Conservation (phyloP, 257 asterid genomes). For the Penstemon davidsonii region DNA sequence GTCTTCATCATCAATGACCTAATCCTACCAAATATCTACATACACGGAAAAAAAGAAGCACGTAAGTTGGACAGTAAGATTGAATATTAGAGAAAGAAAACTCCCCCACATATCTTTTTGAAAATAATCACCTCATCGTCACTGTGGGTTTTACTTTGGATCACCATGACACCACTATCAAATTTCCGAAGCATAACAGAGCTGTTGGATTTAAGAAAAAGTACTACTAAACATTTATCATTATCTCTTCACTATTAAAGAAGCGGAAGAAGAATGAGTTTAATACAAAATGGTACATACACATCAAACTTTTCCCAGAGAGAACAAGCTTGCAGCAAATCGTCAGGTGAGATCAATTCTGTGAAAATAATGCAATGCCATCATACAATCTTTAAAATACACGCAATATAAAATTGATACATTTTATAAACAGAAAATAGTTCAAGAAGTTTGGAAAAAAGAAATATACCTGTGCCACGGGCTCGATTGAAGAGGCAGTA, state of each 20-base stretch:
- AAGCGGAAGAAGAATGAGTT: slow-evolving; percentile 18
- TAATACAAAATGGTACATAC: slow-evolving; percentile 47
- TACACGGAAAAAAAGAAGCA: neutral
- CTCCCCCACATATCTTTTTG: neutral
- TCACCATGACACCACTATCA: slow-evolving; percentile 96
- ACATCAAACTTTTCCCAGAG: slow-evolving; percentile 96
- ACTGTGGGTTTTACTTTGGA: slow-evolving; percentile 85
- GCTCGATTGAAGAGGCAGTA: slow-evolving; percentile 98
- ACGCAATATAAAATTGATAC: neutral
- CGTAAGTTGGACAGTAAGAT: neutral
- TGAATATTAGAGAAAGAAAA: neutral
- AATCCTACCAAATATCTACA: slow-evolving; percentile 73
- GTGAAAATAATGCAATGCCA: slow-evolving; percentile 27
- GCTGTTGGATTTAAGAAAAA: slow-evolving; percentile 38
- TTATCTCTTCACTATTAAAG: slow-evolving; percentile 18
- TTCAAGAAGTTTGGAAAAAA: neutral
- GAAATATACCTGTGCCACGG: slow-evolving; percentile 86
- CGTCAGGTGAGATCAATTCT: slow-evolving; percentile 97
- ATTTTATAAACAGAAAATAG: slow-evolving; percentile 13
- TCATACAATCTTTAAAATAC: slow-evolving; percentile 18
- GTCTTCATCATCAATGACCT: slow-evolving; percentile 64
- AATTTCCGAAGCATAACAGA: slow-evolving; percentile 91
- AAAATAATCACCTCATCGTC: slow-evolving; percentile 73
- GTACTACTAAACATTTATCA: slow-evolving; percentile 14
- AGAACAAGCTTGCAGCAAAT: slow-evolving; percentile 90